These are phyloP conservation scores for Claviceps monticola DNA, from an alignment of 2,329 filamentous ascomycete genomes.

Conservation along the genomic window DNA sequence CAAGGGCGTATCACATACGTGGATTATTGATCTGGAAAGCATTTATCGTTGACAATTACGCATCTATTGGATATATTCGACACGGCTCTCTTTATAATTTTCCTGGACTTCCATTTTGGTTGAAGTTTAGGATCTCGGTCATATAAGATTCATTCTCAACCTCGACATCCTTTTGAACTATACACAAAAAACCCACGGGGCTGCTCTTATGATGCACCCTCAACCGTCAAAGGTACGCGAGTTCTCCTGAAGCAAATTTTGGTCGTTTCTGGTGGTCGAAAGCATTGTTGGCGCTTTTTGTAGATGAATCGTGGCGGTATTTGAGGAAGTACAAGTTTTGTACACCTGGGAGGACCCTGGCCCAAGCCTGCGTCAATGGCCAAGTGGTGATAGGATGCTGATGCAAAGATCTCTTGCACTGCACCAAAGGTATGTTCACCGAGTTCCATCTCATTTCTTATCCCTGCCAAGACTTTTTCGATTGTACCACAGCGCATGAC, in stretches of 20 bases:
- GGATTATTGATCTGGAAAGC: background rate
- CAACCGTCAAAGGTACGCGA: conserved; percentile 5
- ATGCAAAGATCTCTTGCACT: conserved; percentile 1
- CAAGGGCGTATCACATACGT: background rate
- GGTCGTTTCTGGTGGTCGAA: background rate
- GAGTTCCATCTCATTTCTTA: conserved; percentile 1
- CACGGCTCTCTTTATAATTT: background rate
- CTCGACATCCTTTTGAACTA: background rate
- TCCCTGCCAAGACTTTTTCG: conserved; percentile 1
- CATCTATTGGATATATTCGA: background rate
- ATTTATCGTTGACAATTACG: background rate
- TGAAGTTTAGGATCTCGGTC: background rate
- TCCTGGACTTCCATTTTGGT: background rate
- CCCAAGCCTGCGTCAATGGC: background rate
- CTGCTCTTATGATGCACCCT: conserved; percentile 4
- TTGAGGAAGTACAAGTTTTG: background rate
- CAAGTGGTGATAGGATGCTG: background rate
- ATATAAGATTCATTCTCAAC: background rate
- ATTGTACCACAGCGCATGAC: background rate
- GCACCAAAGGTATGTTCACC: conserved; percentile 4
- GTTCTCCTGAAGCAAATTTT: background rate
- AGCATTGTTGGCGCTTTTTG: background rate
- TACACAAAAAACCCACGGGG: background rate
- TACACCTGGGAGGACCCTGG: background rate
- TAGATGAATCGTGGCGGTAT: background rate